phyloP scores from a whole-genome alignment of 2,329 filamentous ascomycete species.

The Alternaria triticina region DNA sequence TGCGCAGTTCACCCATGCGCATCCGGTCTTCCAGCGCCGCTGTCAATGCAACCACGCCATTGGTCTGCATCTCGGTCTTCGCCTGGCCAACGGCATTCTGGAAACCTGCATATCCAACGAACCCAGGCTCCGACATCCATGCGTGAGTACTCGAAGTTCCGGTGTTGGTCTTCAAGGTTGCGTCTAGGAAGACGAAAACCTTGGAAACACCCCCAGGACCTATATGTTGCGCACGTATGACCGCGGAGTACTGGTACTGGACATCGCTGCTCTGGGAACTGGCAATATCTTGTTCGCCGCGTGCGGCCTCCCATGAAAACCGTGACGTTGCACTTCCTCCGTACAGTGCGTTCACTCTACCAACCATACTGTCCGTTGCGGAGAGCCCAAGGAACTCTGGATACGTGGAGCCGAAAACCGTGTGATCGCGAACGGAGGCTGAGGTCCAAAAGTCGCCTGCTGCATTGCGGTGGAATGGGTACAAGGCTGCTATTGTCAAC shows the following conservation, averaged over 20 bases:
- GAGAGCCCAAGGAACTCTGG: constrained; percentile 55
- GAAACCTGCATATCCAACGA: not conserved
- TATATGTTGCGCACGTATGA: not conserved
- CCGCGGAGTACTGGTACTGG: not conserved
- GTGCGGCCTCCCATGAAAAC: not conserved
- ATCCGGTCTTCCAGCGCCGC: not conserved
- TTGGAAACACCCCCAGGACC: not conserved
- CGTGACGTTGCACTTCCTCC: not conserved
- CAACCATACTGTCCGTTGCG: not conserved
- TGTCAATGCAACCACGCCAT: not conserved
- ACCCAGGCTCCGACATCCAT: not conserved
- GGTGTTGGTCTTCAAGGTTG: not conserved
- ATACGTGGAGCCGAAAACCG: constrained; percentile 76
- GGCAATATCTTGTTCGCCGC: not conserved
- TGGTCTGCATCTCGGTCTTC: not conserved
- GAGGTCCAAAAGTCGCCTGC: constrained; percentile 73
- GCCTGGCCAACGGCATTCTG: not conserved
- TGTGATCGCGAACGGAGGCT: constrained; percentile 63
- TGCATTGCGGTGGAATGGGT: constrained; percentile 35
- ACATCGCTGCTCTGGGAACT: not conserved
- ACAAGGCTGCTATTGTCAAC: not conserved
- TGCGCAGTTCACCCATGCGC: not conserved
- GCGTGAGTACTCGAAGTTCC: not conserved
- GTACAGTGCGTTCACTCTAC: not conserved
- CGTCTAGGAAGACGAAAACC: not conserved